Base-by-base conservation (phyloP, 805 yeast species). In the Suhomyces pyralidae region DNA sequence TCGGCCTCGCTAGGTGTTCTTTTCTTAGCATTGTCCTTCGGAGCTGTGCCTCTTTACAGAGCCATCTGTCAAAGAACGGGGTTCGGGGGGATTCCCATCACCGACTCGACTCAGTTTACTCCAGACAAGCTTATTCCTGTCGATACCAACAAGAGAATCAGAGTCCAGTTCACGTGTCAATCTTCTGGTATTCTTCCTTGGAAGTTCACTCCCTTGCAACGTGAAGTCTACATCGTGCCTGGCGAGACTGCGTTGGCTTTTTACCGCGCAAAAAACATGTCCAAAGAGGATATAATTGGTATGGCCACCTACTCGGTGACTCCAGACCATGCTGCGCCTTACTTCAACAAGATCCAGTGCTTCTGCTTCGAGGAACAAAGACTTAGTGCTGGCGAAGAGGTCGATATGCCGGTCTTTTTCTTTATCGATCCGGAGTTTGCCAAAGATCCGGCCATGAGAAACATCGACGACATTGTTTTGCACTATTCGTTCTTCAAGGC, bases 161-260 rank as follows among this genome's bases (percentile, higher is more conserved):
- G 88, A 58, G 82, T 94, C n/a, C 81, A 86, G 9, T 94, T 94
- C 66, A 90, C 97, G 8, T 88, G 97, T 40, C 97, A 91, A 67
- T 92, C 94, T 0, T 88, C 97, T 1, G 87, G 91, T 14, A 80
- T 88, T 45, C 75, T 94, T 57, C 98, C 98, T 9, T 94, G 99
- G 99, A 88, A 83, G 58, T 93, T 94, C 71, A 82, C 84, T 17
- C 99, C 99, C 10, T 93, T 90, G 69, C 99, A 94, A 66, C 78
- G 93, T 57, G 97, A 92, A 68, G 98, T 94, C 1, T 83, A 84
- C 60, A 87, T 94, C 20, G 84, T 90, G 8, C 99, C 99, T 0
- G 99, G 99, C 20, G 99, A 94, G 70, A 94, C 99, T 2, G 99
- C 99, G 0, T 75, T 94, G 55, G 97, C 97, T 0, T 94, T 94